These are phyloP conservation scores for Ustulina deusta DNA, from an alignment of 2,329 filamentous ascomycete genomes.

Conservation along the genomic window DNA sequence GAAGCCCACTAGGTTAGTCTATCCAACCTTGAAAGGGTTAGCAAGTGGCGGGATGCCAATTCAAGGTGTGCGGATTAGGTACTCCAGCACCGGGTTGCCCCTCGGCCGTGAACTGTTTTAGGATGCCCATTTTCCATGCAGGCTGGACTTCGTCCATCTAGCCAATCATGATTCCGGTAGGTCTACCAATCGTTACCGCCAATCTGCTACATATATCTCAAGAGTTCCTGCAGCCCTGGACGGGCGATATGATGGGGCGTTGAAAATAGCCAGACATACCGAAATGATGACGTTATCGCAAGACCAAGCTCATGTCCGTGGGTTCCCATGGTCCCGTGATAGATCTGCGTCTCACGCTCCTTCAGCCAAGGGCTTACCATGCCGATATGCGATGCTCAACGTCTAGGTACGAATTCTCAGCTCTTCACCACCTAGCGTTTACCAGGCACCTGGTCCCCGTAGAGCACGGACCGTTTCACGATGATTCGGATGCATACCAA, in stretches of 20 bases:
- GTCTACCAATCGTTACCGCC: neutral
- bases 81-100: conserved; percentile 19
- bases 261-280: neutral
- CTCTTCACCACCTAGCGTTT: conserved; percentile 15
- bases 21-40: conserved; percentile 42
- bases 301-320: neutral
- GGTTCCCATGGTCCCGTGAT: conserved; percentile 19
- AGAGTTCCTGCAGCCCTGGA: conserved; percentile 29
- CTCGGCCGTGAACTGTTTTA: conserved; percentile 23
- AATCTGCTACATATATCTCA: conserved; percentile 9
- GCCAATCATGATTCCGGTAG: conserved; percentile 26
- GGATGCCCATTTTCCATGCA: conserved; percentile 17
- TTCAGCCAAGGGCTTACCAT: conserved; percentile 13
- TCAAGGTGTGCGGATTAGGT: conserved; percentile 45
- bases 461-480: conserved; percentile 20
- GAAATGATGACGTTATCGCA: conserved; percentile 15
- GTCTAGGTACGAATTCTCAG: conserved; percentile 21
- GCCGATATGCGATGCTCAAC: neutral
- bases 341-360: conserved; percentile 14
- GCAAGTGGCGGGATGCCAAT: conserved; percentile 41
- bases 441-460: conserved; percentile 23
- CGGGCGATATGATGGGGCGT: neutral
- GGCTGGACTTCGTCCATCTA: neutral
- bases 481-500: conserved; percentile 22
- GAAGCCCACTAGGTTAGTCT: conserved; percentile 31